Base-by-base conservation (phyloP, 116 monocot species). In the Trichopus zeylanicus region DNA sequence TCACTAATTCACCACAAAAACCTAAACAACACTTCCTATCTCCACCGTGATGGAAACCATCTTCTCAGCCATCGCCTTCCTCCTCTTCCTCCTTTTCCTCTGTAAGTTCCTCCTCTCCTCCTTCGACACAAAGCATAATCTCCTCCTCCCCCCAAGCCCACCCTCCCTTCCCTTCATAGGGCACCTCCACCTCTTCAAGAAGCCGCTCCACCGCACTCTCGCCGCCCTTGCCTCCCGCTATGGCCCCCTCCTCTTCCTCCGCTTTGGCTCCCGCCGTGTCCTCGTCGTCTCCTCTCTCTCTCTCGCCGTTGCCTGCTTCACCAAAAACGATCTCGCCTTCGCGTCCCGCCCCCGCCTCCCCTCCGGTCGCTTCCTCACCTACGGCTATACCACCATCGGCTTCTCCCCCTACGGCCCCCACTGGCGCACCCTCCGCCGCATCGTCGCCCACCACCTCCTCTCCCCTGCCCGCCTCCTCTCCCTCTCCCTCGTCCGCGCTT, bases 351-450 rank as follows among this genome's bases (percentile, higher is more conserved):
- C 49, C 21, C 19, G 23, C 6, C 49, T 49, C 9, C 6, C 49
- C 19, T 49, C 49, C 9, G 23, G 22, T 7, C 19, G 49, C 23
- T 22, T 20, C 24, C 22, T 49, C 49, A 49, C 22, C 49, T 49
- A 49, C 23, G 9, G 9, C 21, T 22, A 49, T 22, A 49, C 49
- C 49, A 49, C 49, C 49, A 24, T 49, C 0, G 49, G 49, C 21
- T 22, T 24, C 49, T 49, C 49, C 19, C 49, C 49, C 22, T 49
- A 49, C 21, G 49, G 49, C 23, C 22, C 19, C 8, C 49, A 49
- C 49, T 49, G 49, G 49, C 49, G 49, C 49, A 49, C 4, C 19
- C 19, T 49, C 49, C 49, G 49, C 24, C 49, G 49, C 22, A 49
- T 49, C 49, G 19, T 24, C 19, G 23, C 49, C 1, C 22, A 22